phyloP scores from a whole-genome alignment of 805 yeast genomes.

The Zygotorulaspora sp. region DNA sequence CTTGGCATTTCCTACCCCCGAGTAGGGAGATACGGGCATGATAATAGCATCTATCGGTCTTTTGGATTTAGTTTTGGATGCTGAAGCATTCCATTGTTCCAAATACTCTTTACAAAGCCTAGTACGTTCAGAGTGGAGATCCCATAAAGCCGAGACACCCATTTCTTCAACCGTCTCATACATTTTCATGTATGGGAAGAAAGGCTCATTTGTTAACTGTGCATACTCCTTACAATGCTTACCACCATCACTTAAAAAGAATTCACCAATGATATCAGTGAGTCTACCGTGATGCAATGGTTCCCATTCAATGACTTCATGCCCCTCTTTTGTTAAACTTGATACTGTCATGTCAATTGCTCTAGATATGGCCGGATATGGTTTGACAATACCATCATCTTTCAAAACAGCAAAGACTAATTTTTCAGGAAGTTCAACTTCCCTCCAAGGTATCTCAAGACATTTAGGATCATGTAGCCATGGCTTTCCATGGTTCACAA shows the following conservation, averaged over 20 bases:
- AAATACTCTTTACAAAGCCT: constrained; percentile 38
- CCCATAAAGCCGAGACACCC: constrained; percentile 41
- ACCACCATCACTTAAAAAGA: constrained; percentile 47
- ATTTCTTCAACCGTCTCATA: constrained; percentile 37
- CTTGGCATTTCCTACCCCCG: constrained; percentile 38
- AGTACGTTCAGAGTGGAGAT: constrained; percentile 40
- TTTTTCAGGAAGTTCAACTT: constrained; percentile 31
- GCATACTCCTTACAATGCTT: constrained; percentile 35
- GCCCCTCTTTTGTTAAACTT: constrained; percentile 41
- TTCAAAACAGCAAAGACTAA: constrained; percentile 58
- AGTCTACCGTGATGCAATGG: constrained; percentile 39
- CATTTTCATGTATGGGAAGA: constrained; percentile 41
- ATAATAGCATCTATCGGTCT: constrained; percentile 46
- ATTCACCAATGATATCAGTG: constrained; percentile 33
- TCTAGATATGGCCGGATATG: constrained; percentile 62
- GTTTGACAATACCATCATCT: constrained; percentile 61
- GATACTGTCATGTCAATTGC: constrained; percentile 39
- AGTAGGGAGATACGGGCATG: constrained; percentile 45
- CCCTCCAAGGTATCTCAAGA: constrained; percentile 39
- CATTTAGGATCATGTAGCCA: constrained; percentile 45
- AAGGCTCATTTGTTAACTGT: constrained; percentile 42
- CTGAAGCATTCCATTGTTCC: constrained; percentile 42
- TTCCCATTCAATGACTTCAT: constrained; percentile 47
- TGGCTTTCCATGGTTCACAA: constrained; percentile 58
- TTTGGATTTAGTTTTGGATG: constrained; percentile 35